phyloP scores from a whole-genome alignment of 1,284 basidiomycete genomes.

The Cryptococcus wingfieldii region DNA sequence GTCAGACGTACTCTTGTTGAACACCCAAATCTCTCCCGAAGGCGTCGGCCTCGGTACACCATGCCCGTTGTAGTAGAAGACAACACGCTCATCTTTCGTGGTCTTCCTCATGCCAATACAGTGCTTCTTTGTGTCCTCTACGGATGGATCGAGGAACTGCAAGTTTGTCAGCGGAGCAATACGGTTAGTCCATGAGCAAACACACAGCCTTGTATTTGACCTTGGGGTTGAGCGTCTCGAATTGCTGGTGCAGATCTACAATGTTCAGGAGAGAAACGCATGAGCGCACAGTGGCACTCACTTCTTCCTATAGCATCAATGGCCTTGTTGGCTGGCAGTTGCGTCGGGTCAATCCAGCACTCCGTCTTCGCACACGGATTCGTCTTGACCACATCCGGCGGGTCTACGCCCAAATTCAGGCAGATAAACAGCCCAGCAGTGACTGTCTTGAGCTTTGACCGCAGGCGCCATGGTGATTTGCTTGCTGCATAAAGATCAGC shows the following conservation, averaged over 20 bases:
- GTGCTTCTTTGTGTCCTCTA: conserved; percentile 89
- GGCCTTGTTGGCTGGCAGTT: conserved; percentile 80
- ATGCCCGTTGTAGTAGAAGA: conserved; percentile 99
- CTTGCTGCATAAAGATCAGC: conserved; percentile 8
- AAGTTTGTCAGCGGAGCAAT: conserved; percentile 22
- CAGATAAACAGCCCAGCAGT: conserved; percentile 92
- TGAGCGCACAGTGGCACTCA: conserved; percentile 12
- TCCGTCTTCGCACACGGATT: conserved; percentile 92
- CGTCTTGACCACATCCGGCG: conserved; percentile 95
- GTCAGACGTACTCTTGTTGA: conserved; percentile 65
- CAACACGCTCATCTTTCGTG: conserved; percentile 87
- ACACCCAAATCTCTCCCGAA: conserved; percentile 97
- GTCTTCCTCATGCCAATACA: conserved; percentile 79
- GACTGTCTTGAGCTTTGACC: conserved; percentile 81
- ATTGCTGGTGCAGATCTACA: conserved; percentile 81
- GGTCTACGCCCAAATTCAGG: conserved; percentile 95
- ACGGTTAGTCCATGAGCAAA: conserved; percentile 8
- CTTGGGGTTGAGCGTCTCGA: conserved; percentile 79
- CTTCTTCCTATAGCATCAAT: conserved; percentile 51
- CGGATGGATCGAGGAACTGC: conserved; percentile 82
- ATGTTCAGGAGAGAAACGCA: conserved; percentile 2
- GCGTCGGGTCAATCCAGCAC: conserved; percentile 95
- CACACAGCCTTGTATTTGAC: conserved; percentile 75
- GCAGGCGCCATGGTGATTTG: conserved; percentile 62
- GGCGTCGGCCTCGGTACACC: conserved; percentile 95